Evolutionary conservation across 2,329 filamentous ascomycete genomes (phyloP).

Genomic region (Raffaelea deltoideospora): DNA sequence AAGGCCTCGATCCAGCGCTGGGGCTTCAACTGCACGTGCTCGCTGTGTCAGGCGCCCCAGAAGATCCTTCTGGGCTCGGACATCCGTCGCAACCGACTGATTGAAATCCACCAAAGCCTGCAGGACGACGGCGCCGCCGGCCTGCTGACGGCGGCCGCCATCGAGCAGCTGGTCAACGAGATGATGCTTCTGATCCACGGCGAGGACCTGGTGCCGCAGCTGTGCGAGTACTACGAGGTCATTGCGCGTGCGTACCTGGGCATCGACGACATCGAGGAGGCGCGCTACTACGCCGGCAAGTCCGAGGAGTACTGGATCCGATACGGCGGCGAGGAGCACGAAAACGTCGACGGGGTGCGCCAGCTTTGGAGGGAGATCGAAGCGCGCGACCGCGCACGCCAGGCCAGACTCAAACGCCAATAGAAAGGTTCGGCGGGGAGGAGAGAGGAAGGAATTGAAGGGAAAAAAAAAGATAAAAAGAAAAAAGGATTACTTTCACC

Average conservation of each 20-base stretch:
- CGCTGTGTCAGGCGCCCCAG: conserved; percentile 15
- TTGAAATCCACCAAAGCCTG: conserved; percentile 11
- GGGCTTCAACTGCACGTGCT: conserved; percentile 20
- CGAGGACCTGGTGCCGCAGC: conserved; percentile 13
- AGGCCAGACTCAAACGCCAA: too few relatives aligned
- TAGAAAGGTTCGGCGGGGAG: too few relatives aligned
- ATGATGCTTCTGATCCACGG: conserved; percentile 10
- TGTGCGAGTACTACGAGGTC: conserved; percentile 13
- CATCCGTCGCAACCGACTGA: conserved; percentile 10
- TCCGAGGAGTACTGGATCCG: conserved; percentile 8
- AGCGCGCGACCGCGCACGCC: not conserved
- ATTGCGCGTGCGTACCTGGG: conserved; percentile 11
- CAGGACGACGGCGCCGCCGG: conserved; percentile 3
- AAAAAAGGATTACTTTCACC: too few relatives aligned
- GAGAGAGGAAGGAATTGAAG: too few relatives aligned
- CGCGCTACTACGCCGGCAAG: conserved; percentile 3
- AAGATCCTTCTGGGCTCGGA: conserved; percentile 14
- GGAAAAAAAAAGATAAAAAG: too few relatives aligned
- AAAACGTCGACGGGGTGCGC: conserved; percentile 6
- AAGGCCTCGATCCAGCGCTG: conserved; percentile 13
- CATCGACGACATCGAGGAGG: conserved; percentile 2
- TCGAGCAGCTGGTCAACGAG: conserved; percentile 9
- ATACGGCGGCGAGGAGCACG: conserved; percentile 8
- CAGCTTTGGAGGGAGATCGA: conserved; percentile 5
- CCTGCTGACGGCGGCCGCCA: conserved; percentile 1